These are phyloP conservation scores for Posidonia oceanica DNA, from an alignment of 116 monocot species.

Conservation along the genomic window DNA sequence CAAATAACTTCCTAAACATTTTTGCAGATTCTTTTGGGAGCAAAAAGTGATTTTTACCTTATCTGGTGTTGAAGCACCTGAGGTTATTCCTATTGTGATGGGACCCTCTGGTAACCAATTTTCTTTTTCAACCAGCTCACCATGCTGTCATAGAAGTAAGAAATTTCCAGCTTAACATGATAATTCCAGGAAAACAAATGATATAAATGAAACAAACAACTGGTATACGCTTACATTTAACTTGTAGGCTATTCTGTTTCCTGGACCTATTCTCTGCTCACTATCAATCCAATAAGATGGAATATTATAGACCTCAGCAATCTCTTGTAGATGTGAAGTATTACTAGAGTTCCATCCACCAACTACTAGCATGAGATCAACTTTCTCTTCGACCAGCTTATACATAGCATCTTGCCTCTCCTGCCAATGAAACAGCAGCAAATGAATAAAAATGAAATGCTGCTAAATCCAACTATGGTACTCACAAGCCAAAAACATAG, in stretches of 20 bases:
- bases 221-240: constrained; percentile 35
- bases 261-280: constrained; percentile 79
- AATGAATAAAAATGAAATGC: neutral
- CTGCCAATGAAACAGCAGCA: constrained; percentile 21
- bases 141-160: constrained; percentile 48
- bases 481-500: no score
- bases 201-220: neutral
- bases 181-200: neutral
- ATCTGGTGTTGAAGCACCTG: constrained; percentile 93
- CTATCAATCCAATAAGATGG: constrained; percentile 96
- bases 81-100: constrained; percentile 84
- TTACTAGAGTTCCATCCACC: constrained; percentile 99
- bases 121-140: constrained; percentile 92
- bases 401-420: constrained; percentile 99
- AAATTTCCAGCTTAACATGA: neutral
- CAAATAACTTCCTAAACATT: no score
- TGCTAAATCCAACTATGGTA: neutral
- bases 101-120: constrained; percentile 77
- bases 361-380: constrained; percentile 88
- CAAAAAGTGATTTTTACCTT: constrained; percentile 39
- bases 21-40: neutral
- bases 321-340: constrained; percentile 98
- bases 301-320: constrained; percentile 71
- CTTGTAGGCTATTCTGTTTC: constrained; percentile 79
- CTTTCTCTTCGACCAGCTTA: constrained; percentile 82